Evolutionary conservation across 768 basidiomycete genomes (phyloP), one percentile per base, ranked within the genome.

Genomic region (Exsudoporus frostii): DNA sequence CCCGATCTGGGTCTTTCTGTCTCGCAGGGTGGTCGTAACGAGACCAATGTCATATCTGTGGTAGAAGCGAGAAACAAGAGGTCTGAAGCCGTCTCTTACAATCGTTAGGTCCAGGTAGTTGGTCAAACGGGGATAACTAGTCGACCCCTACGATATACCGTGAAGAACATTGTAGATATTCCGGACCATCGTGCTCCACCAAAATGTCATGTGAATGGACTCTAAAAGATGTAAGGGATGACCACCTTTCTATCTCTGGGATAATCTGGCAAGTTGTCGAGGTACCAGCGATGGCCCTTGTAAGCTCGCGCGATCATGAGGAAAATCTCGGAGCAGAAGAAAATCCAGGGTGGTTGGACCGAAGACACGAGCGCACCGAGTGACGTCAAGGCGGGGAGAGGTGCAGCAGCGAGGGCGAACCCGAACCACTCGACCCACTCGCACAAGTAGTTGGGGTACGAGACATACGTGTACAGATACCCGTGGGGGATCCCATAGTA

Each of bases 391-490:
- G 43, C 49, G 19, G 78, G 81, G 1, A 77, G 8, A 1, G 85
- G 82, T 6, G 81, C 73, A 4, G 90, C 81, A 7, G 90, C 89
- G 36, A 97, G 67, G 2, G 91, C 88, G 68, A 87, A 98, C 8
- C 90, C 92, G 10, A 83, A 59, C 94, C 95, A 98, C 71, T 98
- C 96, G 50, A 88, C 53, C 96, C 96, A 98, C 67, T 98, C 96
- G 71, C 87, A 92, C 19, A 92, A 73, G 73, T 98, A 98, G 69
- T 97, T 93, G 10, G 96, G 96, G 73, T 86, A 96, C 7, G 92
- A 92, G 61, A 98, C 75, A 64, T 81, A 85, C 39, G 68, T 62
- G 76, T 88, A 97, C 17, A 96, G 73, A 20, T 82, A 79, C 0
- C 89, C 91, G 46, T 86, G 79, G 0, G 96, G 93, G 54, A 94